Evolutionary conservation across 176 grass and related monocot genomes (phyloP), one percentile per base, ranked within the genome.

Genomic region (Triticum turgidum): DNA sequence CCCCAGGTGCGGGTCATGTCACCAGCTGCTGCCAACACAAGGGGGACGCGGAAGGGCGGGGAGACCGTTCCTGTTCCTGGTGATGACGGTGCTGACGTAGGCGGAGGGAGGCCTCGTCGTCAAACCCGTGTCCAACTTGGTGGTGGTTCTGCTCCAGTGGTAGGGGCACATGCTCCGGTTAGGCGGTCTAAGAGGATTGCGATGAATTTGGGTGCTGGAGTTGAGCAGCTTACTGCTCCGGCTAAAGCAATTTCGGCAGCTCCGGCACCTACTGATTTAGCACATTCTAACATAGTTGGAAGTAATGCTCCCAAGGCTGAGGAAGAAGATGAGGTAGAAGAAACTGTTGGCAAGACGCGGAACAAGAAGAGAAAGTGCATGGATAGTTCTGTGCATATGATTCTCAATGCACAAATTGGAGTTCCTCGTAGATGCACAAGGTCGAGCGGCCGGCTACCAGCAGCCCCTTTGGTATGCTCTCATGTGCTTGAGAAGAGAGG

Each of bases 371-470:
- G 34, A 6, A 83, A 61, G 20, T 9, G 15, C 30, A 69, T 14
- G 65, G 65, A 65, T n/a, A 10, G 27, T 11, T 30, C 35, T 34
- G 80, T 83, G 42, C 32, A 72, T 3, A 18, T 20, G 17, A 34
- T 27, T 83, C 11, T 34, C 3, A 34, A 18, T 69, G 21, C 38
- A 11, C 67, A 70, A 10, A 54, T 15, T 58, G 76, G 29, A 22
- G 76, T 14, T 70, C 41, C 63, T 42, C 1, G 24, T 62, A 91
- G 79, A 83, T 85, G 64, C 27, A 91, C 49, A 4, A 84, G 86
- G 52, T 80, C 69, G 3, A 73, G 61, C 7, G 5, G 52, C 41
- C 34, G 27, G 5, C 73, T 85, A 35, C 18, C 11, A 2, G 33
- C 7, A 4, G 30, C 24, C 5, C 10, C 54, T 24, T 27, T 25